phyloP scores from a whole-genome alignment of 352 stramenopile genomes.

The Blastocystis sp. region DNA sequence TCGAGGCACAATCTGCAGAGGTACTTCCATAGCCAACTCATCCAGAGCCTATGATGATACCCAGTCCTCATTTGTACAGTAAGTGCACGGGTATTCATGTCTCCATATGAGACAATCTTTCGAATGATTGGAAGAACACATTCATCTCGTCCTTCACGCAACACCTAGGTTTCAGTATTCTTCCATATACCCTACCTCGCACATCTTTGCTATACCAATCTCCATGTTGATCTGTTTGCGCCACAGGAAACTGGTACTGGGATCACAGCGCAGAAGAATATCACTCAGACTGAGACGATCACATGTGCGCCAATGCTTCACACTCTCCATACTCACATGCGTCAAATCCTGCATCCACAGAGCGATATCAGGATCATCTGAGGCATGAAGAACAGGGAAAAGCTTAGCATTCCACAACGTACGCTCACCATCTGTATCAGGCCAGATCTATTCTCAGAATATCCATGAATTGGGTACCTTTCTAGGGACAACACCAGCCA shows the following conservation, averaged over 20 bases:
- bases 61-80: not conserved
- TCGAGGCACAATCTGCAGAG: constrained; percentile 9
- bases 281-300: constrained; percentile 62
- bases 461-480: not conserved
- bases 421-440: not conserved
- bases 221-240: constrained; percentile 47
- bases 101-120: constrained; percentile 58
- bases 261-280: constrained; percentile 49
- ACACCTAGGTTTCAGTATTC: no score
- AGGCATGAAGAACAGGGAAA: constrained; percentile 41
- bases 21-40: not conserved
- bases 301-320: constrained; percentile 50
- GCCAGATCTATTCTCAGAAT: constrained; percentile 22
- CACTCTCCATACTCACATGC: constrained; percentile 7
- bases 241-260: constrained; percentile 57
- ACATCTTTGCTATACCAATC: constrained; percentile 44
- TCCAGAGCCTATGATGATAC: not conserved
- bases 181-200: no score
- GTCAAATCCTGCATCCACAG: constrained; percentile 58
- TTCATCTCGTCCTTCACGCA: constrained; percentile 35
- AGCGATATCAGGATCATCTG: constrained; percentile 20
- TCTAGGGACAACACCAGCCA: not conserved
- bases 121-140: constrained; percentile 48
- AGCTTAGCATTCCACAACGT: constrained; percentile 61
- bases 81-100: constrained; percentile 32